Evolutionary conservation across 2,329 filamentous ascomycete species (phyloP), one percentile per base, ranked within the genome.

Genomic region (Calonectria henricotiae): DNA sequence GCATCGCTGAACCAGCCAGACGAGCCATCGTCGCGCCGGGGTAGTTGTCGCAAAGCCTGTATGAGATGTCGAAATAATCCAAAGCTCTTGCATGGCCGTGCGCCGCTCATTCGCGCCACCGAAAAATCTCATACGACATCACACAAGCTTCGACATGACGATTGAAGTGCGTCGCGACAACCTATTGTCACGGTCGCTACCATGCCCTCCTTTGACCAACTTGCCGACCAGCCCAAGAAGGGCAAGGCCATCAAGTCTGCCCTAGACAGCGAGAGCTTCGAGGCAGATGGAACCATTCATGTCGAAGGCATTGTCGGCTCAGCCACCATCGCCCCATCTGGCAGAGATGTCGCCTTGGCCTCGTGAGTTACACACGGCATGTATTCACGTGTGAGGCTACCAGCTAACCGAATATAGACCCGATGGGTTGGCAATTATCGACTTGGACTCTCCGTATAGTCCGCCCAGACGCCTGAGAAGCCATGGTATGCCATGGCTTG

Each of bases 401-500:
- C 46, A 11, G 47, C 75, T 74, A 55, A 72, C 41, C 7, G 17
- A 6, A 12, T 64, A 23, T 73, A 92, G 91, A 62, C 94, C 94
- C 64, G 93, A 96, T 78, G 95, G 95, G 55, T 88, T 98, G 66
- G 92, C 96, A 79, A 94, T 98, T 75, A 95, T 98, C 78, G 95
- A 98, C 77, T 87, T 98, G 55, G 95, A 98, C 83, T 95, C 92
- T 12, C 94, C 94, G 0, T 96, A 95, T 80, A 96, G 93, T 70
- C 92, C 93, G 11, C 96, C 96, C 20, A 92, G 95, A 20, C 92
- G 95, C 77, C 88, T 98, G 58, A 89, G 88, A 75, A 93, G 93
- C 72, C 94, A 97, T 82, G 93, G 94, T 66, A 91, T 94, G 49
- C 93, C 94, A n/a, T 98, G 95, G 94, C 91, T 97, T 62, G 95